Percentiles rank a stretch among this genome's conserved stretches.
Conservation (phyloP, 495 filamentous ascomycete species). For the Hypoxylon perforatum region DNA sequence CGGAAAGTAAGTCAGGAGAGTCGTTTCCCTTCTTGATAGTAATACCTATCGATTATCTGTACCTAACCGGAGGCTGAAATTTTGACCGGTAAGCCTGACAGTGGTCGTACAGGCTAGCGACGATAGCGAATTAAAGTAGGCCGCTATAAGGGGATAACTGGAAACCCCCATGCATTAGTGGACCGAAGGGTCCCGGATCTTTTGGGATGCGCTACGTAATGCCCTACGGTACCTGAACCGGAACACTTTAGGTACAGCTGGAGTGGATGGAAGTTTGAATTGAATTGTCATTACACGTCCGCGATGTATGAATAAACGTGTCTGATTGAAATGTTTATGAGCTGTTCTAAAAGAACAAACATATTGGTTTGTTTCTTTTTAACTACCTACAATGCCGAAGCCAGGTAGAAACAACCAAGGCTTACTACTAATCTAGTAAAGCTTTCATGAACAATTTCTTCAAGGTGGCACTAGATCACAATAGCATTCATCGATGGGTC, state of each 20-base stretch:
- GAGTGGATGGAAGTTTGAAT: background rate
- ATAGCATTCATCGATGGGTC: background rate
- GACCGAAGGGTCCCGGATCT: slow-evolving; percentile 32
- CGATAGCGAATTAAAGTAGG: slow-evolving; percentile 30
- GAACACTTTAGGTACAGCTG: background rate
- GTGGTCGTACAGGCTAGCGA: slow-evolving; percentile 27
- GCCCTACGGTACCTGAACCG: slow-evolving; percentile 28
- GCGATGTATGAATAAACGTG: too few relatives aligned
- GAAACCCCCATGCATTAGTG: slow-evolving; percentile 38
- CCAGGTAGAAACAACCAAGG: background rate
- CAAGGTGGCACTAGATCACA: background rate
- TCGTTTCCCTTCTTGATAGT: slow-evolving; percentile 17
- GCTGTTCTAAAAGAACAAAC: too few relatives aligned
- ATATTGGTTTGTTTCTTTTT: too few relatives aligned
- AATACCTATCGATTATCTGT: slow-evolving; percentile 10
- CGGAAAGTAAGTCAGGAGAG: slow-evolving; percentile 22
- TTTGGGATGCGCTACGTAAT: slow-evolving; percentile 41
- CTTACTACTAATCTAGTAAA: background rate
- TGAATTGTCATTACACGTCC: too few relatives aligned
- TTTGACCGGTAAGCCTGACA: slow-evolving; percentile 39
- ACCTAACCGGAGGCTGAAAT: slow-evolving; percentile 42
- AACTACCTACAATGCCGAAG: background rate
- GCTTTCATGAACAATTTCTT: background rate
- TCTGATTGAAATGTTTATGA: too few relatives aligned
- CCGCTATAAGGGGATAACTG: background rate